Evolutionary conservation across 225 moss, liverwort and hornwort genomes (phyloP).

Genomic region (Neckera pumila): DNA sequence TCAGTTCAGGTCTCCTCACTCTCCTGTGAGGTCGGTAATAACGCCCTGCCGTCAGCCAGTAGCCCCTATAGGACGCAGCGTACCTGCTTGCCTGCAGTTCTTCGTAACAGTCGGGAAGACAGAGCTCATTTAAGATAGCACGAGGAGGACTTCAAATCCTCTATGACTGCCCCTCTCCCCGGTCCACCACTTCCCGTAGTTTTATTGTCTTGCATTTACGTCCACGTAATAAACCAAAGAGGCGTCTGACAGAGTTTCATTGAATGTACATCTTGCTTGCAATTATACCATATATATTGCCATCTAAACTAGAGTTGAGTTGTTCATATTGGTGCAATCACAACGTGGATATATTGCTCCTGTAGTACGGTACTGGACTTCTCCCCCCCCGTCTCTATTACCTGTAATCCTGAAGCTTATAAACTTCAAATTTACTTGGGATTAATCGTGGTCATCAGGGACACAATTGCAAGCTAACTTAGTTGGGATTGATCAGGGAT

Average conservation of each 20-base stretch:
- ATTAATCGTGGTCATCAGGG: background rate
- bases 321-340: background rate
- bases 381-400: too few species aligned
- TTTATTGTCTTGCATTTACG: background rate
- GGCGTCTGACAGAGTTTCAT: background rate
- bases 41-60: background rate
- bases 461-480: too few species aligned
- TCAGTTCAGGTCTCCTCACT: background rate
- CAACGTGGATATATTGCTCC: background rate
- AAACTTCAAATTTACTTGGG: background rate
- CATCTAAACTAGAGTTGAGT: background rate
- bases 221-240: background rate
- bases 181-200: too few species aligned
- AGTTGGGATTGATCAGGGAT: background rate
- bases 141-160: background rate
- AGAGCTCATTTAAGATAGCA: background rate
- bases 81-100: background rate
- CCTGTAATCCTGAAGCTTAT: background rate
- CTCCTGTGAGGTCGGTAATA: background rate
- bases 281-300: background rate
- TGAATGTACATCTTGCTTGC: background rate
- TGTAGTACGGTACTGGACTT: background rate
- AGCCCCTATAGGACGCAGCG: background rate
- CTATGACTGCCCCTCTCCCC: too few species aligned
- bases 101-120: background rate